Conservation (phyloP, 768 basidiomycete genomes). For the Pleurotus tuber-regium region DNA sequence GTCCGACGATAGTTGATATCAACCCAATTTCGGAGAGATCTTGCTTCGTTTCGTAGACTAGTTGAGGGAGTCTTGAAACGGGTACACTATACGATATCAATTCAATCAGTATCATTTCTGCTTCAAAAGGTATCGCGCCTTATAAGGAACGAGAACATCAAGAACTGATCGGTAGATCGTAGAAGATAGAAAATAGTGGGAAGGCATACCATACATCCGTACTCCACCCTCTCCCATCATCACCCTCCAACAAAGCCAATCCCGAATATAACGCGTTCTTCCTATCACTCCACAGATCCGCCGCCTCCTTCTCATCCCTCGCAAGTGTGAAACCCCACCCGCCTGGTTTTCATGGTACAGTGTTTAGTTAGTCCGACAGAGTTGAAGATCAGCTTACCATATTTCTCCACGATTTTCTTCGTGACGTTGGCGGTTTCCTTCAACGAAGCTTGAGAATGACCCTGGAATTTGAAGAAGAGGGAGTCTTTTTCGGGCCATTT, state of each 20-base stretch:
- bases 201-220: constrained; percentile 72
- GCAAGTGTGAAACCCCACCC: constrained; percentile 70
- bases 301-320: constrained; percentile 59
- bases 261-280: constrained; percentile 66
- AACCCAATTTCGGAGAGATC: constrained; percentile 61
- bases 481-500: constrained; percentile 65
- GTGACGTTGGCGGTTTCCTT: constrained; percentile 60
- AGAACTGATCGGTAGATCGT: no score
- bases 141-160: no score
- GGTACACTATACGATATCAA: constrained; percentile 41
- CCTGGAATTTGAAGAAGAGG: constrained; percentile 88
- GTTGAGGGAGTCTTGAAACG: constrained; percentile 59
- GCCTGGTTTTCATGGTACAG: no score
- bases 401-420: constrained; percentile 52
- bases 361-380: no score
- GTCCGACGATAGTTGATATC: constrained; percentile 65
- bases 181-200: neutral
- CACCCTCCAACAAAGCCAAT: constrained; percentile 55
- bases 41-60: constrained; percentile 68
- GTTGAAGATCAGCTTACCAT: no score
- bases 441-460: constrained; percentile 55
- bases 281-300: constrained; percentile 67
- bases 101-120: neutral
- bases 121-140: no score
- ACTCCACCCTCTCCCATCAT: constrained; percentile 48